Conservation (phyloP, 108 stramenopile genomes). For the Cylindrotheca closterium region DNA sequence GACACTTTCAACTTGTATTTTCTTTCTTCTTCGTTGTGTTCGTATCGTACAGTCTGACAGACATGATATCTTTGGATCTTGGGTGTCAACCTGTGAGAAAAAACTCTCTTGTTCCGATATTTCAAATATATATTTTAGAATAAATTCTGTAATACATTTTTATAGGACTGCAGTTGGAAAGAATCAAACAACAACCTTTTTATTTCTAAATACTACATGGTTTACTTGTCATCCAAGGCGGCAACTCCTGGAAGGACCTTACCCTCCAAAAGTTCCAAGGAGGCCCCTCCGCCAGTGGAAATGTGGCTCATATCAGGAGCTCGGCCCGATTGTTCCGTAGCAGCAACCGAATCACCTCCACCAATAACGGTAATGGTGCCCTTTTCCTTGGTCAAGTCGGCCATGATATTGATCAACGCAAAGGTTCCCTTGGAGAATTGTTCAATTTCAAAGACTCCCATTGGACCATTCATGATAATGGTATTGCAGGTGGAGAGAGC, state of each 20-base stretch:
- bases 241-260: conserved; percentile 92
- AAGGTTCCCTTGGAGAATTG: conserved; percentile 88
- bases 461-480: conserved; percentile 94
- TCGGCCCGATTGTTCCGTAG: conserved; percentile 79
- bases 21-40: too few relatives aligned
- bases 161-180: too few relatives aligned
- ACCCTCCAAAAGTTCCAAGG: conserved; percentile 94
- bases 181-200: too few relatives aligned
- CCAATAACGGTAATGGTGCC: conserved; percentile 92
- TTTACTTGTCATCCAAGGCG: conserved; percentile 43
- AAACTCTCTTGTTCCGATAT: too few relatives aligned
- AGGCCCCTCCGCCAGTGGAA: conserved; percentile 92
- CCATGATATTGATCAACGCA: conserved; percentile 84
- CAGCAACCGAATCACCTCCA: conserved; percentile 96
- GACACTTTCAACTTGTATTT: too few relatives aligned
- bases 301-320: conserved; percentile 87
- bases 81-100: too few relatives aligned
- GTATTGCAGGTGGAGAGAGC: conserved; percentile 65
- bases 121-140: too few relatives aligned
- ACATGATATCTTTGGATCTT: too few relatives aligned
- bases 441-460: conserved; percentile 96
- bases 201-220: too few relatives aligned
- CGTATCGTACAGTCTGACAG: too few relatives aligned
- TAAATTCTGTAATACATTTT: too few relatives aligned
- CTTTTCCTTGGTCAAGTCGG: conserved; percentile 74